Percentiles rank a stretch among this genome's conserved stretches.
Conservation (phyloP, 106 monocot species). For the Dioscorea dumetorum region DNA sequence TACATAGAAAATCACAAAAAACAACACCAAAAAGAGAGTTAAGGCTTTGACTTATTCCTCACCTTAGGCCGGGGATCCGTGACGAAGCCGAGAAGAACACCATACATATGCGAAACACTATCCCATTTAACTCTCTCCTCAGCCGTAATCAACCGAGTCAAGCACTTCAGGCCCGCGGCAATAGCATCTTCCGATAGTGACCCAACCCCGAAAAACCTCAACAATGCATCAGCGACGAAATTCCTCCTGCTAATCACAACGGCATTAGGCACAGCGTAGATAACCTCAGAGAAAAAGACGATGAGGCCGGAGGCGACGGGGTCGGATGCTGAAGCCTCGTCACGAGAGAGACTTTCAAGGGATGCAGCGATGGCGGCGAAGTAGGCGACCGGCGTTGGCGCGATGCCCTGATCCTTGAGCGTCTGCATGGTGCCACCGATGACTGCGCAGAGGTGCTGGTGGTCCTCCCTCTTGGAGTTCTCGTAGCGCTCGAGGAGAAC, state of each 20-base stretch:
- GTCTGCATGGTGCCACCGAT: constrained; percentile 67
- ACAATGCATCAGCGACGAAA: constrained; percentile 35
- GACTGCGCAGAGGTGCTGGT: constrained; percentile 66
- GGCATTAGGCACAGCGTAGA: constrained; percentile 39
- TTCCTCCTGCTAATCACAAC: constrained; percentile 43
- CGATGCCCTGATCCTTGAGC: constrained; percentile 49
- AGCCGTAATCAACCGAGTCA: constrained; percentile 29
- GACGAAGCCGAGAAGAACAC: constrained; percentile 40
- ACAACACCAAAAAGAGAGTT: not conserved
- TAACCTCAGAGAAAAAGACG: constrained; percentile 42
- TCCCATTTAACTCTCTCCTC: constrained; percentile 55
- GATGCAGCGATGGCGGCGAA: constrained; percentile 66
- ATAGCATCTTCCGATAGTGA: constrained; percentile 27
- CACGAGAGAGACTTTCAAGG: constrained; percentile 42
- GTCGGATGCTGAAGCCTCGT: constrained; percentile 28
- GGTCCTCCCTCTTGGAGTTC: constrained; percentile 39
- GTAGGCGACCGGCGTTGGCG: constrained; percentile 70
- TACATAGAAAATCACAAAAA: not conserved
- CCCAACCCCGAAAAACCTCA: constrained; percentile 32
- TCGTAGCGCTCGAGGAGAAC: constrained; percentile 39
- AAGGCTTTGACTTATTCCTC: not conserved
- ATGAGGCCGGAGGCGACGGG: constrained; percentile 44
- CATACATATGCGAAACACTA: constrained; percentile 30
- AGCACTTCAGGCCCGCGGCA: constrained; percentile 58
- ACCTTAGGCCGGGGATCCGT: constrained; percentile 53